phyloP scores from a whole-genome alignment of 345 rosid species.

The Microcos paniculata region DNA sequence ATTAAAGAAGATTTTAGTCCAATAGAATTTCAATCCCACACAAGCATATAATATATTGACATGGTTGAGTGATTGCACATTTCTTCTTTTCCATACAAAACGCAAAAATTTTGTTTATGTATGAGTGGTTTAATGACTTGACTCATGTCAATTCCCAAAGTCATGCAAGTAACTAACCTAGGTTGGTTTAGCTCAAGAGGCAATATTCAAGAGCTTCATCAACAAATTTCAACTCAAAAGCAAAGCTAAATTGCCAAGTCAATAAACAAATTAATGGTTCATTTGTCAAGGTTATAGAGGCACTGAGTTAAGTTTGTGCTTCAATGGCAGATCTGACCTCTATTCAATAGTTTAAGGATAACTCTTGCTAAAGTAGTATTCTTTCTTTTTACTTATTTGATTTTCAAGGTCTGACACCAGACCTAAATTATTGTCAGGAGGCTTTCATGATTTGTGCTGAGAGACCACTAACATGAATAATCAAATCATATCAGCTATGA shows the following conservation, averaged over 20 bases:
- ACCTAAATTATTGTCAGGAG: neutral
- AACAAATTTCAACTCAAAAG: neutral
- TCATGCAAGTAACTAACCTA: neutral
- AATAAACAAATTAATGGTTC: conserved; percentile 1
- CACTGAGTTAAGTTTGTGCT: neutral
- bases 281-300: neutral
- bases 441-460: neutral
- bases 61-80: conserved; percentile 6
- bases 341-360: neutral
- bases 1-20: conserved; percentile 7
- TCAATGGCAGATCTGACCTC: neutral
- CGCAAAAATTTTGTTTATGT: neutral
- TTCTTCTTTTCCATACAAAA: neutral
- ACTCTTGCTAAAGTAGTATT: neutral
- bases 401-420: neutral
- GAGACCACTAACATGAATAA: neutral
- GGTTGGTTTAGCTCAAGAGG: neutral
- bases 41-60: neutral
- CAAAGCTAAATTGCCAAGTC: neutral
- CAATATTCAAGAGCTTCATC: neutral
- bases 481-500: neutral
- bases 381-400: neutral
- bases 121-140: neutral
- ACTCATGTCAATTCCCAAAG: neutral
- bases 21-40: conserved; percentile 4